Evolutionary conservation across 306 rosid genomes (phyloP).

Genomic region (Malus fusca): DNA sequence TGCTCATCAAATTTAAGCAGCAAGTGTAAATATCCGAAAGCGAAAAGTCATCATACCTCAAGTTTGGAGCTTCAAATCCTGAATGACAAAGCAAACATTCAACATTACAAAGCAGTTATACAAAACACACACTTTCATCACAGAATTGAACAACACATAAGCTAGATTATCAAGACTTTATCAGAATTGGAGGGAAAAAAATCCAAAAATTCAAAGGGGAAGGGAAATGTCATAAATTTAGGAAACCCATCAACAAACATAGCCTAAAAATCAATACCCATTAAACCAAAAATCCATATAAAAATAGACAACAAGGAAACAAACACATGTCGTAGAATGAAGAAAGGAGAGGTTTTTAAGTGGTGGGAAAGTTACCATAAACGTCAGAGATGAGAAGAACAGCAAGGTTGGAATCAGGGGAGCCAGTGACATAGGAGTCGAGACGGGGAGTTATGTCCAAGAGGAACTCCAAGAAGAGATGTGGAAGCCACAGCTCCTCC

Average conservation of each 20-base stretch:
- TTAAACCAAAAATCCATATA: not conserved
- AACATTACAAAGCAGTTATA: not conserved
- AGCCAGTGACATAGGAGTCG: slow-evolving; percentile 40
- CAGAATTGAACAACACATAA: not conserved
- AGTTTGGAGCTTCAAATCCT: slow-evolving; percentile 76
- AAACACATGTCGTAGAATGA: not conserved
- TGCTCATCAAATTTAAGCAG: not conserved
- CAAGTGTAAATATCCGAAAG: not conserved
- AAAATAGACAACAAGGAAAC: not conserved
- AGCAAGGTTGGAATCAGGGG: slow-evolving; percentile 43
- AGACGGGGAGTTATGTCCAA: no score
- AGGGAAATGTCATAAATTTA: not conserved
- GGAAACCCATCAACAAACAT: not conserved
- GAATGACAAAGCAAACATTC: slow-evolving; percentile 8
- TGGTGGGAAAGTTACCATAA: slow-evolving; percentile 24
- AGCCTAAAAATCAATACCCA: not conserved
- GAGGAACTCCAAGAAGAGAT: no score
- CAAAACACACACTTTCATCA: not conserved
- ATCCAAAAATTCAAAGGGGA: not conserved
- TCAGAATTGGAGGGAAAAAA: no score
- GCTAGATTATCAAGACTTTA: not conserved
- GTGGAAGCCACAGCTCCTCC: no score
- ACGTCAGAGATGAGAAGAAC: slow-evolving; percentile 51
- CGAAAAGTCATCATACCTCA: slow-evolving; percentile 37
- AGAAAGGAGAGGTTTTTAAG: not conserved